phyloP scores from a whole-genome alignment of 1,284 basidiomycete species.

The Ganoderma resinaceum region DNA sequence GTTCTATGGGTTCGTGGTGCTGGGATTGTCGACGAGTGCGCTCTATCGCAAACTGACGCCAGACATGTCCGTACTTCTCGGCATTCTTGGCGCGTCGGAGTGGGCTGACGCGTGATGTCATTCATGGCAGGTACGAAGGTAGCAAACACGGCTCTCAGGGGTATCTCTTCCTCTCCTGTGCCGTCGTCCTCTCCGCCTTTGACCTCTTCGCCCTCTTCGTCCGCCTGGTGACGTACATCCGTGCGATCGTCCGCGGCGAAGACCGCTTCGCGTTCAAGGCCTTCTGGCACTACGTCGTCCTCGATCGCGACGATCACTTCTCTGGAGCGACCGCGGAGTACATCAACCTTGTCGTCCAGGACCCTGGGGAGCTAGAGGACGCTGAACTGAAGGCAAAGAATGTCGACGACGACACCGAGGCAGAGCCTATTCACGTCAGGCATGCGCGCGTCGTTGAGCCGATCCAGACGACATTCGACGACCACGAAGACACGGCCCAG shows the following conservation, averaged over 20 bases:
- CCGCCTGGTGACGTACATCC: conserved; percentile 57
- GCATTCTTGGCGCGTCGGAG: conserved; percentile 11
- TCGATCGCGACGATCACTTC: conserved; percentile 50
- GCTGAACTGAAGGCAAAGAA: conserved; percentile 45
- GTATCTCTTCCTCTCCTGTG: conserved; percentile 57
- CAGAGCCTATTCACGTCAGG: conserved; percentile 29
- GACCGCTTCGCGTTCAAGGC: conserved; percentile 52
- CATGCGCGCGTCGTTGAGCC: conserved; percentile 35
- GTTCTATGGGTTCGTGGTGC: conserved; percentile 61
- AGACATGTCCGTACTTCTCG: conserved; percentile 65
- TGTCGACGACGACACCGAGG: conserved; percentile 27
- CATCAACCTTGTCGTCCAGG: conserved; percentile 58
- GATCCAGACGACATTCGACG: conserved; percentile 42
- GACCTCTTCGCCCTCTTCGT: conserved; percentile 58
- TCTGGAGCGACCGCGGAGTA: conserved; percentile 48
- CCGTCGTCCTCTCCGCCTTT: conserved; percentile 61
- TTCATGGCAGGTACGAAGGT: conserved; percentile 67
- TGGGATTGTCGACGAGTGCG: conserved; percentile 70
- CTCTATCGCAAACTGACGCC: conserved; percentile 80
- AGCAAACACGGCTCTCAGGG: conserved; percentile 66
- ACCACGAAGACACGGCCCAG: conserved; percentile 47
- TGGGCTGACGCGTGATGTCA: conserved; percentile 27
- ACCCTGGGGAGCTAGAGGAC: conserved; percentile 58
- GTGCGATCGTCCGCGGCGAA: conserved; percentile 42
- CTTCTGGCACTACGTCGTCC: conserved; percentile 64